A percentile compares a stretch with the other conserved stretches of the same genome.
These are phyloP conservation scores for Penicillium olsonii DNA, from an alignment of 2,329 filamentous ascomycete genomes.

Conservation along the genomic window DNA sequence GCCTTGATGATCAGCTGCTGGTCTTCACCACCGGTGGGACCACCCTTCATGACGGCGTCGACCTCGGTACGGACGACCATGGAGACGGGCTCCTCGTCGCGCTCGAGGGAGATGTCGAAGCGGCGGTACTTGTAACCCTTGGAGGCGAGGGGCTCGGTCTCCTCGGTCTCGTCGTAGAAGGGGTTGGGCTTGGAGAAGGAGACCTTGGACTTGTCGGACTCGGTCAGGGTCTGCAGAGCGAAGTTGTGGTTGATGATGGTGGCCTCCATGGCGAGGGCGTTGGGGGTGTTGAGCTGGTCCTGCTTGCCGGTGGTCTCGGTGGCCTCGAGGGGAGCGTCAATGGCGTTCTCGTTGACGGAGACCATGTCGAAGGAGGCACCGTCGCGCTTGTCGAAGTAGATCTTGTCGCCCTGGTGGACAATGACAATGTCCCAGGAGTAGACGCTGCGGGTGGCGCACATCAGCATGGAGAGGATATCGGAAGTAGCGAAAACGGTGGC, in stretches of 20 bases:
- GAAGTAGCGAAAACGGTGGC: slow-evolving; percentile 96
- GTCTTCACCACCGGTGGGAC: slow-evolving; percentile 86
- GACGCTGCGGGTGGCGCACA: slow-evolving; percentile 94
- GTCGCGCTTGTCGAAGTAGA: slow-evolving; percentile 98
- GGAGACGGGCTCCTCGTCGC: slow-evolving; percentile 89
- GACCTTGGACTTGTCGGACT: slow-evolving; percentile 75
- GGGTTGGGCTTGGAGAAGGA: slow-evolving; percentile 88
- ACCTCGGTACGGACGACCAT: slow-evolving; percentile 92
- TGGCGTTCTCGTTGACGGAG: slow-evolving; percentile 98
- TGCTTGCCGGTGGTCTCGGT: slow-evolving; percentile 73
- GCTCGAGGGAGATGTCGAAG: slow-evolving; percentile 90
- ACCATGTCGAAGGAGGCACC: slow-evolving; percentile 95
- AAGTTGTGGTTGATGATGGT: slow-evolving; percentile 99
- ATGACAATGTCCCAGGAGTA: slow-evolving; percentile 99
- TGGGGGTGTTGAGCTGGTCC: slow-evolving; percentile 92
- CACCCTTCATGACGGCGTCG: slow-evolving; percentile 86
- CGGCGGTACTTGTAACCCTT: slow-evolving; percentile 98
- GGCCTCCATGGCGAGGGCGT: slow-evolving; percentile 89
- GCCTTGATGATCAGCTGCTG: slow-evolving; percentile 92
- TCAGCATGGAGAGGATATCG: slow-evolving; percentile 97
- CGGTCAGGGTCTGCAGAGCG: slow-evolving; percentile 88
- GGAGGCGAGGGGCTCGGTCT: slow-evolving; percentile 89
- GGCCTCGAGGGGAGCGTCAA: slow-evolving; percentile 87
- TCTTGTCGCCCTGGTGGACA: slow-evolving; percentile 87
- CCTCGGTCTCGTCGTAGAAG: slow-evolving; percentile 93